Evolutionary conservation across 164 flowering plant genomes (phyloP).

Genomic region (Magnolia changhungtana): DNA sequence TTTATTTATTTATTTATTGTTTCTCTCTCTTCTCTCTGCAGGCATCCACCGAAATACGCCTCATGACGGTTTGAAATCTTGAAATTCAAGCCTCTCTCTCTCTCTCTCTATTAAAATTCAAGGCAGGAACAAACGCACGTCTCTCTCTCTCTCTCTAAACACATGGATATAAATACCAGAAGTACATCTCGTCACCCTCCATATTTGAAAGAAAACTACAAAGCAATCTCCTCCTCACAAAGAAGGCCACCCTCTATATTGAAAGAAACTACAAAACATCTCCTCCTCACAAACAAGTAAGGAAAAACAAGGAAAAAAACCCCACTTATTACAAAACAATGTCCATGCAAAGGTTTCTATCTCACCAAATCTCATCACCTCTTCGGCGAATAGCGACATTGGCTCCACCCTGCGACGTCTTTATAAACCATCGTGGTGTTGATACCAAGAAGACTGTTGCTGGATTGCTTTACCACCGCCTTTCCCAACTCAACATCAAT

Average conservation of each 20-base stretch:
- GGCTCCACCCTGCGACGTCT: conserved; percentile 37
- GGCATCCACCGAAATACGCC: background rate
- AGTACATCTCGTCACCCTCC: no score
- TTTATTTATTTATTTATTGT: no score
- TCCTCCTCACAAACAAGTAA: background rate
- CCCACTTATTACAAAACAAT: background rate
- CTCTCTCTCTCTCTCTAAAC: no score
- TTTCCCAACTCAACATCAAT: conserved; percentile 19
- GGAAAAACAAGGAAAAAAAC: background rate
- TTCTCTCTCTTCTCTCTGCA: no score
- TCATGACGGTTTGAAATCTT: background rate
- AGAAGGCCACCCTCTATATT: no score
- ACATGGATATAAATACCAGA: no score
- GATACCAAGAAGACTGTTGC: conserved; percentile 58
- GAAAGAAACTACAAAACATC: background rate
- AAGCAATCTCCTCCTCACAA: background rate
- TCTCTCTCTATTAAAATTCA: background rate
- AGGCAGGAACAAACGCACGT: background rate
- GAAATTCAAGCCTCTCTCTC: background rate
- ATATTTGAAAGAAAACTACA: background rate
- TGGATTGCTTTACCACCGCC: conserved; percentile 45
- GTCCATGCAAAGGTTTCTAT: background rate
- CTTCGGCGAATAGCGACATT: background rate
- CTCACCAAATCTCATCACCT: background rate
- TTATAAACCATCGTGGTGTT: conserved; percentile 59